A percentile compares a stretch with the other conserved stretches of the same genome.
Evolutionary conservation across 2,329 filamentous ascomycete species (phyloP).

Genomic region (Apiospora koreana): DNA sequence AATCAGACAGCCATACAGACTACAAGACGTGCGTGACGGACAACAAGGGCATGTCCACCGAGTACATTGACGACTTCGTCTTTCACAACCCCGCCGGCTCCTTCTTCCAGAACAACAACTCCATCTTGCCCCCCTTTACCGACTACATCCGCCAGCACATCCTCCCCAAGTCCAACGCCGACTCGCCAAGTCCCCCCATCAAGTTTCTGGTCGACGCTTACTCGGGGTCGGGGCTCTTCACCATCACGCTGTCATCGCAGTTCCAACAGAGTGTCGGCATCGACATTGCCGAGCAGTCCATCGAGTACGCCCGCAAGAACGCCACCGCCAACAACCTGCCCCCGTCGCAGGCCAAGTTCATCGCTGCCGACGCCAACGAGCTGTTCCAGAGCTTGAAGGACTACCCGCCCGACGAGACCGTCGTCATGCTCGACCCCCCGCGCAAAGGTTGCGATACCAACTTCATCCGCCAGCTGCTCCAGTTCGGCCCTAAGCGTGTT

Average conservation of each 20-base stretch:
- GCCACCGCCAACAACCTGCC: slow-evolving; percentile 74
- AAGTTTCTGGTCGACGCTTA: slow-evolving; percentile 96
- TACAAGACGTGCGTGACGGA: slow-evolving; percentile 89
- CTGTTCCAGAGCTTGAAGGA: slow-evolving; percentile 72
- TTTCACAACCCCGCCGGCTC: slow-evolving; percentile 91
- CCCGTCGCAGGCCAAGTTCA: slow-evolving; percentile 72
- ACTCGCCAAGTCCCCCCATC: slow-evolving; percentile 46
- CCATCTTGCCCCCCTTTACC: slow-evolving; percentile 85
- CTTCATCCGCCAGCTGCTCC: slow-evolving; percentile 80
- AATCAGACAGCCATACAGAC: slow-evolving; percentile 65
- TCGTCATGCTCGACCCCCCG: slow-evolving; percentile 95
- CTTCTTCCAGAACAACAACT: slow-evolving; percentile 99
- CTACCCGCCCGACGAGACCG: slow-evolving; percentile 78
- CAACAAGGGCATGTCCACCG: slow-evolving; percentile 77
- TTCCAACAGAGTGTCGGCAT: slow-evolving; percentile 88
- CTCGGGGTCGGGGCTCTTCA: slow-evolving; percentile 96
- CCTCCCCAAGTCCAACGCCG: slow-evolving; percentile 50
- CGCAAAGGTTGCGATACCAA: slow-evolving; percentile 88
- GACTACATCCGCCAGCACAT: slow-evolving; percentile 82
- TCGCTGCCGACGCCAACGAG: slow-evolving; percentile 82
- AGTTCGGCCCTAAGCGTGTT: slow-evolving; percentile 75
- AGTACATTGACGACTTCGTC: slow-evolving; percentile 82
- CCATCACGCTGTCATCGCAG: slow-evolving; percentile 82
- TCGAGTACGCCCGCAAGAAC: slow-evolving; percentile 77
- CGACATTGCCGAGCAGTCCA: slow-evolving; percentile 80